Conservation (phyloP, 2,329 filamentous ascomycete species). For the Xylaria sp. region DNA sequence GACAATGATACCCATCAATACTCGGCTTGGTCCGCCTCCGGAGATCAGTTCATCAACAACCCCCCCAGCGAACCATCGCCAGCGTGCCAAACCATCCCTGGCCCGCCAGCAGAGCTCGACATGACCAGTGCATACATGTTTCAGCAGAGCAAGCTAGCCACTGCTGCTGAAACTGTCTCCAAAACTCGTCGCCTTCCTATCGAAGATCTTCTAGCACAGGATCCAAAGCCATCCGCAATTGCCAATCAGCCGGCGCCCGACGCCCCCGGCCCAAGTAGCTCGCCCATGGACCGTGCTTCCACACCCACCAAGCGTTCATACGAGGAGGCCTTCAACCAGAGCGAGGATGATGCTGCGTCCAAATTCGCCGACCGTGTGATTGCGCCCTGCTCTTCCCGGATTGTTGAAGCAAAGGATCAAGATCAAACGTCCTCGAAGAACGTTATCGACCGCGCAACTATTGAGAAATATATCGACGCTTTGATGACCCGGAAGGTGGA, state of each 20-base stretch:
- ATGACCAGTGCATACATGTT: conserved; percentile 49
- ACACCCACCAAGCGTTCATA: conserved; percentile 42
- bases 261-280: neutral
- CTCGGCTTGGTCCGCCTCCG: conserved; percentile 39
- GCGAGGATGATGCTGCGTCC: neutral
- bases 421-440: neutral
- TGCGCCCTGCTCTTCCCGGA: neutral
- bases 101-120: conserved; percentile 43
- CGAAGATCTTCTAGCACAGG: conserved; percentile 44
- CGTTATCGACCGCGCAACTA: neutral
- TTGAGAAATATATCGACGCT: neutral
- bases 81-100: conserved; percentile 1
- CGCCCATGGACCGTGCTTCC: neutral
- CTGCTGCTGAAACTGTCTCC: conserved; percentile 22
- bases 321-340: conserved; percentile 41
- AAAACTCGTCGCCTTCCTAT: conserved; percentile 43
- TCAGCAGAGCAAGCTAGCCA: conserved; percentile 45
- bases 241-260: neutral
- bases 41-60: conserved; percentile 49
- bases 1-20: conserved; percentile 25
- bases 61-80: conserved; percentile 27
- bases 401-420: neutral
- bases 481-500: neutral
- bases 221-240: conserved; percentile 34
- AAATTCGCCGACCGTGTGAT: neutral